Conservation (phyloP, 2,329 filamentous ascomycete species). For the Alternaria postmessia region DNA sequence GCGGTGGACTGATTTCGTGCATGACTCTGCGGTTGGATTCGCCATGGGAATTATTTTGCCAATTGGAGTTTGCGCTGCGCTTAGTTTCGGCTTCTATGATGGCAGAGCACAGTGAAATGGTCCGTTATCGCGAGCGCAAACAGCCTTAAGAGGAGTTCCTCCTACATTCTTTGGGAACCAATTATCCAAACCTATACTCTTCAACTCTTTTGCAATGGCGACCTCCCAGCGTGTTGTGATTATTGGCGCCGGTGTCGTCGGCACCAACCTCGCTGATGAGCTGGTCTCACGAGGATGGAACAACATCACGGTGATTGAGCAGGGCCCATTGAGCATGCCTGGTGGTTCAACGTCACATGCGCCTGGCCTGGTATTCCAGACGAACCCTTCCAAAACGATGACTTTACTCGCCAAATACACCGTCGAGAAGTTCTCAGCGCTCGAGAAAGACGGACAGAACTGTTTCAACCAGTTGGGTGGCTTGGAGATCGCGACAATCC, state of each 20-base stretch:
- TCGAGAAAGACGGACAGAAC: constrained; percentile 53
- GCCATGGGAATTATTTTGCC: constrained; percentile 33
- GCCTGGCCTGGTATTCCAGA: constrained; percentile 71
- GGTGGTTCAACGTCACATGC: constrained; percentile 72
- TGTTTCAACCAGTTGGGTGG: constrained; percentile 72
- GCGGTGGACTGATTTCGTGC: constrained; percentile 18
- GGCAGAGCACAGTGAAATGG: constrained; percentile 24
- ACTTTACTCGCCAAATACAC: constrained; percentile 68
- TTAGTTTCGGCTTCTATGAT: constrained; percentile 32
- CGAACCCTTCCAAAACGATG: constrained; percentile 66
- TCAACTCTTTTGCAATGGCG: constrained; percentile 27
- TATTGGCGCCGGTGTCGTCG: constrained; percentile 69
- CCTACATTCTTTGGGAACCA: constrained; percentile 4
- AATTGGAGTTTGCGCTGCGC: constrained; percentile 31
- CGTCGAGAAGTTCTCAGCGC: constrained; percentile 65
- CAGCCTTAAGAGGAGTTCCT: constrained; percentile 21
- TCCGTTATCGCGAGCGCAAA: constrained; percentile 33
- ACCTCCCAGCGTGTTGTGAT: constrained; percentile 53
- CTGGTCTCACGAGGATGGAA: constrained; percentile 68
- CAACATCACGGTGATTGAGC: constrained; percentile 70
- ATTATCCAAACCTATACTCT: constrained; percentile 4
- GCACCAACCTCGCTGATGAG: constrained; percentile 70
- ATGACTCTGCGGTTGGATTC: constrained; percentile 22
- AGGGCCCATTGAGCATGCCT: constrained; percentile 68
- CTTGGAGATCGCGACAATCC: constrained; percentile 68